Evolutionary conservation across 2,329 filamentous ascomycete species (phyloP).

Genomic region (Chalara sp.): DNA sequence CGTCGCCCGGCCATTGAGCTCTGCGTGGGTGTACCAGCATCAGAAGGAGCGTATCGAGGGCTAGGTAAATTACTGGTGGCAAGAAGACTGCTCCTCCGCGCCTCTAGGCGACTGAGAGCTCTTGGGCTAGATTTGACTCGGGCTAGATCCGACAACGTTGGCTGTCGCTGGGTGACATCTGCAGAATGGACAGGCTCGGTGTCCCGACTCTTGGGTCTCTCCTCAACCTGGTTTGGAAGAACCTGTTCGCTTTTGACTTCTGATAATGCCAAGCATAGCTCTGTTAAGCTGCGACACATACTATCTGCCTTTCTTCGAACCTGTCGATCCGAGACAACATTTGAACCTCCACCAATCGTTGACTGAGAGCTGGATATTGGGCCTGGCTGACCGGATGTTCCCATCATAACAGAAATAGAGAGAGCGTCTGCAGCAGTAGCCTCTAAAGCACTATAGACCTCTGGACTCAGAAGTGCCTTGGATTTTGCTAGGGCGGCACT

Average conservation of each 20-base stretch:
- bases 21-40: conserved; percentile 30
- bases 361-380: conserved; percentile 54
- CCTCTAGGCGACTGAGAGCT: conserved; percentile 26
- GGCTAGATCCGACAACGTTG: conserved; percentile 14
- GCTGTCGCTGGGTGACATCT: conserved; percentile 12
- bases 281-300: conserved; percentile 86
- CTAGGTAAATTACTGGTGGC: conserved; percentile 23
- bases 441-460: conserved; percentile 76
- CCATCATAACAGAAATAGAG: conserved; percentile 70
- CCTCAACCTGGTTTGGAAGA: conserved; percentile 5
- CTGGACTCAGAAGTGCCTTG: conserved; percentile 59
- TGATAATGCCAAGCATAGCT: conserved; percentile 79
- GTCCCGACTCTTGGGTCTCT: conserved; percentile 15
- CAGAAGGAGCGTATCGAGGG: conserved; percentile 22
- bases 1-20: conserved; percentile 48
- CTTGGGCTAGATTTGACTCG: conserved; percentile 24
- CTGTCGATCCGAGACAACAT: conserved; percentile 66
- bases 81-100: conserved; percentile 27
- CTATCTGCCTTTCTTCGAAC: conserved; percentile 85
- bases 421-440: conserved; percentile 76
- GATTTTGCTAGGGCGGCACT: conserved; percentile 76
- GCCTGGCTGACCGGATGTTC: conserved; percentile 60
- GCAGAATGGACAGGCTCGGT: conserved; percentile 16
- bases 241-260: conserved; percentile 40
- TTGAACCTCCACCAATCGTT: conserved; percentile 33